Percentiles rank a stretch among this genome's conserved stretches.
Conservation (phyloP, 1,139 yeast species). For the Geotrichum bryndzae region DNA sequence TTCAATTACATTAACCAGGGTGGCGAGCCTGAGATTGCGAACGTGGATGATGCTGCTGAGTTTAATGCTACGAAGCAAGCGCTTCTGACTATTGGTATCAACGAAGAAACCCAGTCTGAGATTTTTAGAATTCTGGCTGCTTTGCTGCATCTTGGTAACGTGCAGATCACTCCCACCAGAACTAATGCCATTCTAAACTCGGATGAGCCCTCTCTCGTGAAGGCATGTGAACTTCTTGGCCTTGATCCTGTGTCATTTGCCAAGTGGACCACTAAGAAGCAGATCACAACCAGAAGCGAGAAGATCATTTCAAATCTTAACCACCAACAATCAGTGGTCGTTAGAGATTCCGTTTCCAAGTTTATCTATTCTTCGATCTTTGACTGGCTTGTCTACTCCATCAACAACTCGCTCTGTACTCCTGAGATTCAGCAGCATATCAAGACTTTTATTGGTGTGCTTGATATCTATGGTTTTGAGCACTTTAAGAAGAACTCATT, state of each 20-base stretch:
- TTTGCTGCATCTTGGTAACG: constrained; percentile 86
- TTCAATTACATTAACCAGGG: constrained; percentile 89
- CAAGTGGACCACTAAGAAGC: constrained; percentile 91
- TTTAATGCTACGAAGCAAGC: constrained; percentile 72
- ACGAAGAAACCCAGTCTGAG: constrained; percentile 51
- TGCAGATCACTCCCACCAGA: constrained; percentile 79
- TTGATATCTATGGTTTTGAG: constrained; percentile 96
- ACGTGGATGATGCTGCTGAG: constrained; percentile 78
- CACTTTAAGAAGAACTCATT: constrained; percentile 91
- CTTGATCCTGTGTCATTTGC: constrained; percentile 69
- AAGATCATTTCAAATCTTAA: constrained; percentile 80
- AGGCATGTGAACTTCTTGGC: constrained; percentile 82
- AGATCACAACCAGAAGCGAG: constrained; percentile 87
- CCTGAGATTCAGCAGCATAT: constrained; percentile 51
- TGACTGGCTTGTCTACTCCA: constrained; percentile 88
- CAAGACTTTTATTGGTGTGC: constrained; percentile 83
- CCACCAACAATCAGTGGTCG: constrained; percentile 81
- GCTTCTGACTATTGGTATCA: constrained; percentile 70
- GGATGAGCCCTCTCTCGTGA: constrained; percentile 78
- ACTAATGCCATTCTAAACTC: constrained; percentile 76
- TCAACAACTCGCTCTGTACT: constrained; percentile 75
- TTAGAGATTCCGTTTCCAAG: constrained; percentile 94
- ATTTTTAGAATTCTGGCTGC: constrained; percentile 83
- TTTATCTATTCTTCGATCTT: constrained; percentile 87
- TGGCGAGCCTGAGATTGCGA: constrained; percentile 63